Evolutionary conservation across 108 stramenopile species (phyloP).

Genomic region (Fragilaria crotonensis): DNA sequence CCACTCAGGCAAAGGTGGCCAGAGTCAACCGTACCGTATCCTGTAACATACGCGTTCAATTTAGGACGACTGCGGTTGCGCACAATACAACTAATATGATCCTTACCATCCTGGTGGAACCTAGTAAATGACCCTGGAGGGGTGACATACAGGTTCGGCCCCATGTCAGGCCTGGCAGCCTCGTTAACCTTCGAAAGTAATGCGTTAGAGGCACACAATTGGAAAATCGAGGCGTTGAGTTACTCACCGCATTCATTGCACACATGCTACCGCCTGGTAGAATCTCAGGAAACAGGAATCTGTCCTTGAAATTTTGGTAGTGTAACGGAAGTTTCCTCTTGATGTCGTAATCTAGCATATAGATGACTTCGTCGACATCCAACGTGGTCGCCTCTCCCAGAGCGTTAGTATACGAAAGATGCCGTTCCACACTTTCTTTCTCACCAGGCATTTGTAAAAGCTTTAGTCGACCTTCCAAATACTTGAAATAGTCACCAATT

Average conservation of each 20-base stretch:
- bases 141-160: too few species aligned
- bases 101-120: constrained; percentile 84
- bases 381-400: constrained; percentile 24
- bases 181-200: constrained; percentile 22
- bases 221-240: background rate
- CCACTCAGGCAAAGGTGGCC: constrained; percentile 66
- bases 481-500: constrained; percentile 42
- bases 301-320: constrained; percentile 33
- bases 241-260: constrained; percentile 80
- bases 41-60: background rate
- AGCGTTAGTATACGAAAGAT: constrained; percentile 36
- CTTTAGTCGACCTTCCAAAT: constrained; percentile 25
- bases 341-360: constrained; percentile 71
- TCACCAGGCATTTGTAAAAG: background rate
- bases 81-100: constrained; percentile 21
- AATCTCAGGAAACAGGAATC: constrained; percentile 47
- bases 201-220: background rate
- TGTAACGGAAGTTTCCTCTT: constrained; percentile 37
- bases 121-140: constrained; percentile 64
- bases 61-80: background rate
- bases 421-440: background rate
- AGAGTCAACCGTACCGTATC: constrained; percentile 80
- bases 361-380: constrained; percentile 42
- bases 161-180: constrained; percentile 68
- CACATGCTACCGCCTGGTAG: constrained; percentile 75